Percentiles rank a stretch among this genome's conserved stretches.
These are phyloP conservation scores for Aspergillus amoenus DNA, from an alignment of 2,329 filamentous ascomycete species.

Conservation along the genomic window DNA sequence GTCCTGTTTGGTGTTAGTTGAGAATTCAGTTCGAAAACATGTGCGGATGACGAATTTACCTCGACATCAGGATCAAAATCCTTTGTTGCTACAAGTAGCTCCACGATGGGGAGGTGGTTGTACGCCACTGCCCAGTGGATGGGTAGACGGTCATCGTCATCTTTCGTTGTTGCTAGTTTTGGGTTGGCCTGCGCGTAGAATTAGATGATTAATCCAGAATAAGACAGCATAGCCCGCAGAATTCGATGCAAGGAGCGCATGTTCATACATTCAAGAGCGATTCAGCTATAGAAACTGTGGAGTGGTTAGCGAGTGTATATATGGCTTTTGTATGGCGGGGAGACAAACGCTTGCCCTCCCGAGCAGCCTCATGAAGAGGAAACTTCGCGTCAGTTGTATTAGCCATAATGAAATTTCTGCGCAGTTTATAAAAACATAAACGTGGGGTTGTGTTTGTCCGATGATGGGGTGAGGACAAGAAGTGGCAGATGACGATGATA, in stretches of 20 bases:
- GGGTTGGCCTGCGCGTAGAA: slow-evolving; percentile 64
- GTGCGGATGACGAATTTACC: slow-evolving; percentile 43
- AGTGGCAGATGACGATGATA: slow-evolving; percentile 2
- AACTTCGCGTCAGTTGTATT: slow-evolving; percentile 60
- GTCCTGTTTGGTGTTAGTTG: slow-evolving; percentile 34
- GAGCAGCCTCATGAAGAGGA: slow-evolving; percentile 81
- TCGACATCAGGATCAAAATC: slow-evolving; percentile 82
- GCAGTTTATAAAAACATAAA: not conserved
- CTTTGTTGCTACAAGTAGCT: slow-evolving; percentile 67
- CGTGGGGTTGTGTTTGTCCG: not conserved
- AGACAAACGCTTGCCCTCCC: slow-evolving; percentile 75
- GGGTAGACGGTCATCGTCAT: slow-evolving; percentile 84
- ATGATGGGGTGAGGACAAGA: not conserved
- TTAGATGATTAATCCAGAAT: not conserved
- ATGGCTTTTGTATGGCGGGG: not conserved
- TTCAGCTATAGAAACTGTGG: slow-evolving; percentile 68
- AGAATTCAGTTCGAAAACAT: too few relatives aligned
- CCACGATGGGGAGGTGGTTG: slow-evolving; percentile 73
- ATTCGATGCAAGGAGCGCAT: slow-evolving; percentile 14
- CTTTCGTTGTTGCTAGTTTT: slow-evolving; percentile 69
- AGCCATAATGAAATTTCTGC: slow-evolving; percentile 30
- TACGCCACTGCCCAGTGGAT: slow-evolving; percentile 93
- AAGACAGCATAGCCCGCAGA: slow-evolving; percentile 23
- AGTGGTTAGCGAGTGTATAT: slow-evolving; percentile 22
- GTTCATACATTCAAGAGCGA: slow-evolving; percentile 66